These are phyloP conservation scores for Tricholoma sp. DNA, from an alignment of 768 basidiomycete species.

Conservation along the genomic window DNA sequence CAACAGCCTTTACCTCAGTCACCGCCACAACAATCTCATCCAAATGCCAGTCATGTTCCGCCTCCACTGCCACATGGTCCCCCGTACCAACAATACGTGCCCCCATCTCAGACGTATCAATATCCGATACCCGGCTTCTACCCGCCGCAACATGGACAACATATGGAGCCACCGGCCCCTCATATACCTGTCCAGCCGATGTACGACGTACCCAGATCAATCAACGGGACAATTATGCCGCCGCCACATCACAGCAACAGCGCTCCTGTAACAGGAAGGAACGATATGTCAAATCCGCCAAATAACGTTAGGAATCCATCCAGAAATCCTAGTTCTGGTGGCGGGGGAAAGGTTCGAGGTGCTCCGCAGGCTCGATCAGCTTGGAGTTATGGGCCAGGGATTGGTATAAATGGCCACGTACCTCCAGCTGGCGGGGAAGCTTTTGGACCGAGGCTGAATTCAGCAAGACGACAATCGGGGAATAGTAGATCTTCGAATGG, in stretches of 20 bases:
- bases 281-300: constrained; percentile 22
- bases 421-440: constrained; percentile 37
- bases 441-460: constrained; percentile 62
- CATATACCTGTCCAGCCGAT: constrained; percentile 20
- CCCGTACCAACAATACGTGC: constrained; percentile 32
- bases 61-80: constrained; percentile 26
- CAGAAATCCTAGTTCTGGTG: constrained; percentile 26
- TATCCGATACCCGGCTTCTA: constrained; percentile 28
- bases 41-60: constrained; percentile 16
- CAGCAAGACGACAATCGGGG: constrained; percentile 47
- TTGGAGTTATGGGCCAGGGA: constrained; percentile 72
- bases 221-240: constrained; percentile 23
- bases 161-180: constrained; percentile 21
- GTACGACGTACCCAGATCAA: constrained; percentile 22
- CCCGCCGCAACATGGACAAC: constrained; percentile 18
- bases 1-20: constrained; percentile 25
- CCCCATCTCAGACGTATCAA: constrained; percentile 24
- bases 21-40: constrained; percentile 22
- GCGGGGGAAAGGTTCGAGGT: constrained; percentile 22
- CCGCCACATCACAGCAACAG: constrained; percentile 18
- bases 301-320: constrained; percentile 28
- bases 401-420: constrained; percentile 42
- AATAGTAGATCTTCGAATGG: constrained; percentile 52
- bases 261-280: constrained; percentile 23
- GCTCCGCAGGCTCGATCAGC: constrained; percentile 36